Base-by-base conservation (phyloP, 2,329 filamentous ascomycete genomes). In the Thielaviopsis populi region DNA sequence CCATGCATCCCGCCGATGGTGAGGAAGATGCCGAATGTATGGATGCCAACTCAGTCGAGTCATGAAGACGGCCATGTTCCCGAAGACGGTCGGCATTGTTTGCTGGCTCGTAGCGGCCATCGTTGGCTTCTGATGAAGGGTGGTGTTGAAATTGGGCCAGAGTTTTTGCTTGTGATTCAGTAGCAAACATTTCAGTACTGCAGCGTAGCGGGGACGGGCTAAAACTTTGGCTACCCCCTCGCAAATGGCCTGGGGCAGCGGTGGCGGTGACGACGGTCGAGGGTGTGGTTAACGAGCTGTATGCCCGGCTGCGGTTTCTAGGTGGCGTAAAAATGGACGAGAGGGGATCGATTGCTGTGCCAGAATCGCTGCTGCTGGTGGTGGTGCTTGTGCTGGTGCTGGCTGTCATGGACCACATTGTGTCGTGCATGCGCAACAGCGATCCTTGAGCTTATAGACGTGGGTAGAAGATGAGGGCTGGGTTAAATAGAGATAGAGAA, bases 291-390 rank as follows among this genome's bases (percentile, higher is more conserved):
- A 62, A n/a, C 17, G 60, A 61, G 24, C 63, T 65, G 10, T 65
- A 62, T 3, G 59, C 50, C 30, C 63, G 59, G 40, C 22, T 65
- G n/a, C 63, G 63, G 48, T 33, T 46, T 30, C 53, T 53, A 30
- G 48, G 59, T 19, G 63, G 63, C n/a, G 63, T 65, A 33, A 65
- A 65, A 8, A 65, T 65, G 8, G 61, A 56, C 10, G 50, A 56
- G 33, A 59, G 41, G 15, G 27, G 63, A 19, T 65, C 50, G 46
- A 62, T 30, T 13, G 56, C 63, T 30, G 42, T 42, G 24, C 37
- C 37, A 46, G 59, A 48, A 40, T 61, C 42, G 53, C 63, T 65
- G 19, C 42, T 65, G 24, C 53, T 62, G 30, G 13, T 50, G 27
- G 46, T 50, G 30, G 22, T 30, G 59, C 41, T 62, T 24, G 46